These are phyloP conservation scores for Hypsizygus ulmarius DNA, from an alignment of 1,284 basidiomycete species.

Conservation along the genomic window DNA sequence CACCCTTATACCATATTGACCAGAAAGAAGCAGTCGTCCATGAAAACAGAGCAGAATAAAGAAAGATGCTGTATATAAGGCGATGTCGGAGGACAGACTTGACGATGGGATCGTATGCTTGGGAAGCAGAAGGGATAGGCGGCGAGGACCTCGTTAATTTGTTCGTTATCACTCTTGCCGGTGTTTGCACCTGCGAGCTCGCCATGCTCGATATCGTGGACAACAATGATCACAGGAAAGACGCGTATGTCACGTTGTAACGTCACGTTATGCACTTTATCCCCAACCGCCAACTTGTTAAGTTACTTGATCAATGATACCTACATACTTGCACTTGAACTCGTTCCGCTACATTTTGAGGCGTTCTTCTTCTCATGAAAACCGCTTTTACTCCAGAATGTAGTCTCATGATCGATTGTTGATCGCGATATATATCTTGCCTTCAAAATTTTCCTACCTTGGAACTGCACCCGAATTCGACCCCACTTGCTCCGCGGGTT, in stretches of 20 bases:
- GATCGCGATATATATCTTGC: no score
- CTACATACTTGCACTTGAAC: no score
- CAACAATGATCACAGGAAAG: not conserved
- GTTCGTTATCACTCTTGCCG: conserved; percentile 33
- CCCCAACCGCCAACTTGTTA: no score
- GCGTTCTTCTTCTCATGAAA: no score
- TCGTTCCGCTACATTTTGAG: no score
- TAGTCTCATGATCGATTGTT: not conserved
- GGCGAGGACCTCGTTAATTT: conserved; percentile 45
- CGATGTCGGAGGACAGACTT: conserved; percentile 56
- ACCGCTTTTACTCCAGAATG: no score
- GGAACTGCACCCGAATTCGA: no score
- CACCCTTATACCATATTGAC: conserved; percentile 38
- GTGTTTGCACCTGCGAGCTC: conserved; percentile 20
- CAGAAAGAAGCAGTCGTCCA: conserved; percentile 44
- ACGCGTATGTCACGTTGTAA: conserved; percentile 4
- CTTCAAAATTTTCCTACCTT: no score
- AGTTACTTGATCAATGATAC: no score
- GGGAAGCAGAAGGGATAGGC: conserved; percentile 44
- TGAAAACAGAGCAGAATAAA: conserved; percentile 44
- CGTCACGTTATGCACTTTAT: not conserved
- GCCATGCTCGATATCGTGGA: conserved; percentile 9
- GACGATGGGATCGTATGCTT: conserved; percentile 58
- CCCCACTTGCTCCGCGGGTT: no score
- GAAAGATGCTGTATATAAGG: conserved; percentile 50